Conservation (phyloP, 805 yeast species). For the Zygoascus flipseniorum region DNA sequence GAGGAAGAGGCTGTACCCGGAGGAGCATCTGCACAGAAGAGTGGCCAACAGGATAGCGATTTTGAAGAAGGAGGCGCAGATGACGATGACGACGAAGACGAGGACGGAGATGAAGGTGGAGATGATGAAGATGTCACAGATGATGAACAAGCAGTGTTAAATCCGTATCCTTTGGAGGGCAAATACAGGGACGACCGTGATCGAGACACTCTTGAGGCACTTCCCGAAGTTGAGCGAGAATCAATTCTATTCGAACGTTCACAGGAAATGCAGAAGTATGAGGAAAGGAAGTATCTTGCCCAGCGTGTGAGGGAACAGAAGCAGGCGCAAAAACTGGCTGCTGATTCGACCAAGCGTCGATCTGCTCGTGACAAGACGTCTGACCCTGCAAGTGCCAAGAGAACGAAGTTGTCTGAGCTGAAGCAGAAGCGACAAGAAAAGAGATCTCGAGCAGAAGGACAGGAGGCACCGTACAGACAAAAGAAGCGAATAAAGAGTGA, state of each 20-base stretch:
- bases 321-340: constrained; percentile 21
- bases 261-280: constrained; percentile 81
- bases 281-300: constrained; percentile 75
- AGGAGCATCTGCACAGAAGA: not conserved
- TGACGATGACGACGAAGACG: constrained; percentile 26
- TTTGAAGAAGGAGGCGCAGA: constrained; percentile 21
- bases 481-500: constrained; percentile 25
- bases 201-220: constrained; percentile 46
- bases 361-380: constrained; percentile 34
- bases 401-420: constrained; percentile 59
- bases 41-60: not conserved
- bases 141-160: constrained; percentile 29
- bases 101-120: constrained; percentile 30
- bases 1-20: constrained; percentile 13
- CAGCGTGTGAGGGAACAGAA: constrained; percentile 54
- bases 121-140: constrained; percentile 29
- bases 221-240: constrained; percentile 93
- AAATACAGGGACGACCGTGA: constrained; percentile 81
- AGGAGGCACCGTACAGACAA: constrained; percentile 8
- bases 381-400: constrained; percentile 33
- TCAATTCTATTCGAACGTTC: constrained; percentile 84
- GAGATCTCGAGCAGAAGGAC: constrained; percentile 13
- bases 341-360: constrained; percentile 14
- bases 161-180: constrained; percentile 92
- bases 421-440: constrained; percentile 66